These are phyloP conservation scores for Suillus americanus DNA, from an alignment of 768 basidiomycete species.

Conservation along the genomic window DNA sequence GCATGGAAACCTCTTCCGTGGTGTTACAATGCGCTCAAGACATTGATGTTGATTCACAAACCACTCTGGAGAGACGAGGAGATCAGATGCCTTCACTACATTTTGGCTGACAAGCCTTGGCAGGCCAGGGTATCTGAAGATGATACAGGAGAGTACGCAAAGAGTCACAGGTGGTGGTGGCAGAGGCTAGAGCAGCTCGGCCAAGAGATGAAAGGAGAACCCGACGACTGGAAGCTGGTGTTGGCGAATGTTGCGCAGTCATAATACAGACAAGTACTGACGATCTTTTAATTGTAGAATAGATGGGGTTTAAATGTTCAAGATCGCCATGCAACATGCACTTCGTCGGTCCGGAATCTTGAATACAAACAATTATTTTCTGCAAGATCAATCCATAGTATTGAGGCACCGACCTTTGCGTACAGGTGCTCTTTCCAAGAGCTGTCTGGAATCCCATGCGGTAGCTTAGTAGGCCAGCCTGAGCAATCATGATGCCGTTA, in stretches of 20 bases:
- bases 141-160: conserved; percentile 49
- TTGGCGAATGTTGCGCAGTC: conserved; percentile 43
- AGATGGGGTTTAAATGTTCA: not conserved
- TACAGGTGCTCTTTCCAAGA: conserved; percentile 80
- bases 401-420: conserved; percentile 67
- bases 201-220: conserved; percentile 45
- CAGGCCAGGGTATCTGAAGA: conserved; percentile 43
- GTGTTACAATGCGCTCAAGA: conserved; percentile 92
- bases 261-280: not conserved
- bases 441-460: conserved; percentile 87
- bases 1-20: conserved; percentile 80
- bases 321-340: conserved; percentile 83
- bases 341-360: conserved; percentile 94
- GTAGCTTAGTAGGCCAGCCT: conserved; percentile 89
- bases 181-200: conserved; percentile 48
- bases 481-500: conserved; percentile 99
- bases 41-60: conserved; percentile 71
- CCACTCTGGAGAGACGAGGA: conserved; percentile 83
- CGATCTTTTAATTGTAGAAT: not conserved
- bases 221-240: conserved; percentile 51
- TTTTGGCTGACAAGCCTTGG: conserved; percentile 89
- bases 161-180: conserved; percentile 81
- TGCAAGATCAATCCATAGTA: conserved; percentile 7
- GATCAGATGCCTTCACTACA: conserved; percentile 86
- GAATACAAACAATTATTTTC: not conserved